phyloP scores from a whole-genome alignment of 768 basidiomycete genomes.

The Termitomyces titanicus region DNA sequence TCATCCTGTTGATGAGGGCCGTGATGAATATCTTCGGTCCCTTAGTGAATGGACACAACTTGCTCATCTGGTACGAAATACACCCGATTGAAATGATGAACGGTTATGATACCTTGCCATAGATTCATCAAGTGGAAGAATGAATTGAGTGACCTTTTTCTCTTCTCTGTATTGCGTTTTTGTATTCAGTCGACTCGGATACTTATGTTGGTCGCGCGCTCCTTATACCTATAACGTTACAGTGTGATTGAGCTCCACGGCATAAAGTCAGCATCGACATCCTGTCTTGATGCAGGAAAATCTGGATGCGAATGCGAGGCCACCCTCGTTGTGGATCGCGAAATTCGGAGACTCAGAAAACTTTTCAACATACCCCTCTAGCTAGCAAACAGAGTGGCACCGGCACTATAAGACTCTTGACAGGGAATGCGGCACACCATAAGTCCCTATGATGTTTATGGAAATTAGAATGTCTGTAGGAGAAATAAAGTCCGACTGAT shows the following conservation, averaged over 20 bases:
- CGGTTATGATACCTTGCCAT: neutral
- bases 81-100: neutral
- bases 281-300: neutral
- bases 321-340: neutral
- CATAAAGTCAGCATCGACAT: too few species aligned
- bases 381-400: too few species aligned
- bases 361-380: too few species aligned
- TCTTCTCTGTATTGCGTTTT: neutral
- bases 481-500: too few species aligned
- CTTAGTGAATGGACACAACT: conserved; percentile 70
- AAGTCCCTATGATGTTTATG: too few species aligned
- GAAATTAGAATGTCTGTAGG: too few species aligned
- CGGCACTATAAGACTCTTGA: too few species aligned
- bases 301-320: neutral
- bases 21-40: conserved; percentile 69
- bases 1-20: conserved; percentile 60
- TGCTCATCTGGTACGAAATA: conserved; percentile 51
- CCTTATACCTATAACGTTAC: neutral
- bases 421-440: too few species aligned
- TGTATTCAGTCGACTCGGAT: neutral
- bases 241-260: too few species aligned
- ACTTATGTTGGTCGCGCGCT: neutral
- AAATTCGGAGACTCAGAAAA: neutral
- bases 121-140: conserved; percentile 20
- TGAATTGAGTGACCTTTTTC: neutral